Conservation (phyloP, 768 basidiomycete genomes). For the Amanita subjunquillea region DNA sequence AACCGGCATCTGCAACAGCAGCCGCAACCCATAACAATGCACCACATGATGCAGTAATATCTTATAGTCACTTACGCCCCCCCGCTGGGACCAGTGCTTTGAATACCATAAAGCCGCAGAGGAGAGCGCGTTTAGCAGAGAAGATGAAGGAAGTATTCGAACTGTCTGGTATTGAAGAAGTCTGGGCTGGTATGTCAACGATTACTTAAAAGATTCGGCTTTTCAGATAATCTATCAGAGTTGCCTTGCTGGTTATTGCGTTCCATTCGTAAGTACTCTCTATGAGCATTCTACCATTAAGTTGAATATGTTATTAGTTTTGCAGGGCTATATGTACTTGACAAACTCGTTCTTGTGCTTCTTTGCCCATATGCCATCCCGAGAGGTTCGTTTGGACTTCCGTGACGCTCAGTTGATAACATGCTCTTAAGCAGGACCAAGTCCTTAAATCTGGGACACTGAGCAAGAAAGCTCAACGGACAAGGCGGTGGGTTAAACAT, state of each 20-base stretch:
- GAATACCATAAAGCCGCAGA: slow-evolving; percentile 59
- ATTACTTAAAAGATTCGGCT: not conserved
- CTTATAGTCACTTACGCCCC: not conserved
- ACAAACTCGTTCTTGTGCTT: slow-evolving; percentile 93
- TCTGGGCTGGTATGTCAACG: slow-evolving; percentile 56
- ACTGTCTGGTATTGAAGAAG: slow-evolving; percentile 71
- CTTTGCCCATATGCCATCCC: slow-evolving; percentile 87
- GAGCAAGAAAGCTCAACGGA: slow-evolving; percentile 78
- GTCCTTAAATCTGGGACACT: slow-evolving; percentile 87
- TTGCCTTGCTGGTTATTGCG: slow-evolving; percentile 92
- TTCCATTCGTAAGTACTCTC: slow-evolving; percentile 62
- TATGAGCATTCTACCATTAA: not conserved
- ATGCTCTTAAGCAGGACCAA: slow-evolving; percentile 53
- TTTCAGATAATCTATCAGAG: slow-evolving; percentile 34
- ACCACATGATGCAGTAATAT: not conserved
- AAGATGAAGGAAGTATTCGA: slow-evolving; percentile 88
- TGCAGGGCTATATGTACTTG: slow-evolving; percentile 97
- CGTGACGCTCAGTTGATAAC: slow-evolving; percentile 1
- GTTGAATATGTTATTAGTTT: slow-evolving; percentile 34
- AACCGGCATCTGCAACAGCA: slow-evolving; percentile 6
- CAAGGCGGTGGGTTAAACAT: slow-evolving; percentile 88
- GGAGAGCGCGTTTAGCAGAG: slow-evolving; percentile 69
- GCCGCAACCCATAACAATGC: slow-evolving; percentile 5
- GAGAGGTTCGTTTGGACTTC: slow-evolving; percentile 53
- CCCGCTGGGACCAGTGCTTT: slow-evolving; percentile 45